A percentile compares a stretch with the other conserved stretches of the same genome.
Conservation (phyloP, 2,329 filamentous ascomycete species). For the Elsinoe batatas region DNA sequence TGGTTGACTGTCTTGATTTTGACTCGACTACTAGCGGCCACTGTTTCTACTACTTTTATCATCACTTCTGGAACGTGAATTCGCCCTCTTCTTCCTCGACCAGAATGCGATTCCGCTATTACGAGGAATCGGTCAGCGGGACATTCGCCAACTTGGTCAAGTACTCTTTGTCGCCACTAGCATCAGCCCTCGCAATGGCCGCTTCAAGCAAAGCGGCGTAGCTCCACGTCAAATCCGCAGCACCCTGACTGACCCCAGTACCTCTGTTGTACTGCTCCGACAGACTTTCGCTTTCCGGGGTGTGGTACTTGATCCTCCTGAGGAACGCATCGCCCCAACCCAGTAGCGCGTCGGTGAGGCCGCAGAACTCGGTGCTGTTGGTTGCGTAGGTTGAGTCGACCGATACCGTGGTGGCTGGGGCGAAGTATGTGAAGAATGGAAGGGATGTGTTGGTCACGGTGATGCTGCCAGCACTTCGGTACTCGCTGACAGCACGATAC, state of each 20-base stretch:
- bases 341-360: slow-evolving; percentile 21
- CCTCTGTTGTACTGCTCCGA: slow-evolving; percentile 26
- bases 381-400: slow-evolving; percentile 20
- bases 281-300: slow-evolving; percentile 21
- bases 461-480: slow-evolving; percentile 19
- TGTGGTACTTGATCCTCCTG: slow-evolving; percentile 25
- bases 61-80: too few relatives aligned
- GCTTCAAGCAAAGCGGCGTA: slow-evolving; percentile 27
- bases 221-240: slow-evolving; percentile 27
- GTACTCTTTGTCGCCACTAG: slow-evolving; percentile 18
- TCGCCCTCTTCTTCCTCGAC: too few relatives aligned
- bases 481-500: slow-evolving; percentile 21
- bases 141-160: slow-evolving; percentile 20
- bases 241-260: slow-evolving; percentile 22
- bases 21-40: too few relatives aligned
- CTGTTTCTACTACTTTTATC: too few relatives aligned
- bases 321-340: slow-evolving; percentile 29
- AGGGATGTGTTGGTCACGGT: slow-evolving; percentile 22
- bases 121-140: neutral
- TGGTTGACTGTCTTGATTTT: too few relatives aligned
- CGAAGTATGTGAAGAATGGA: slow-evolving; percentile 28
- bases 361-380: slow-evolving; percentile 18
- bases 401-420: slow-evolving; percentile 19
- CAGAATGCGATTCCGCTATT: neutral
- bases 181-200: slow-evolving; percentile 22